These are phyloP conservation scores for Spergularia bocconei DNA, from an alignment of 148 eudicot species.

Conservation along the genomic window DNA sequence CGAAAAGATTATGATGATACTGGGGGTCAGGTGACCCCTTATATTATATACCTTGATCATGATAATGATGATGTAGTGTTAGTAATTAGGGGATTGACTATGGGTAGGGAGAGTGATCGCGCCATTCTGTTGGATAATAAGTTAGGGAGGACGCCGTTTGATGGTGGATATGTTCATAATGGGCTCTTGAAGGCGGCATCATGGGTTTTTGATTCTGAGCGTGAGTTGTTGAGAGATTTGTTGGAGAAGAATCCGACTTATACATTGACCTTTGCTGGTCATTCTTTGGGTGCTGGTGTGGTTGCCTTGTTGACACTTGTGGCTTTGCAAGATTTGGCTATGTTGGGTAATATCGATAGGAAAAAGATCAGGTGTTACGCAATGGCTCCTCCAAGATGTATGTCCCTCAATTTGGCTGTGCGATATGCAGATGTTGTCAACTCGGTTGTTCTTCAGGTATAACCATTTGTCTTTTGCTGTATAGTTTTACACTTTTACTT, in stretches of 20 bases:
- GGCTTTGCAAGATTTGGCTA: conserved; percentile 59
- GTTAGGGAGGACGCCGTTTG: conserved; percentile 69
- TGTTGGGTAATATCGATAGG: conserved; percentile 70
- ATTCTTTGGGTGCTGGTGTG: conserved; percentile 94
- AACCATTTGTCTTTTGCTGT: not conserved
- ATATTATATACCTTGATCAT: conserved; percentile 80
- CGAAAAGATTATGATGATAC: conserved; percentile 61
- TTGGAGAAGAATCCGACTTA: conserved; percentile 57
- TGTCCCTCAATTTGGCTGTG: conserved; percentile 91
- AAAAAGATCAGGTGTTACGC: conserved; percentile 82
- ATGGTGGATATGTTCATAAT: conserved; percentile 95
- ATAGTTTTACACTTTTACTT: not conserved
- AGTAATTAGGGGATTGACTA: conserved; percentile 73
- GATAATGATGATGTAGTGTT: conserved; percentile 68
- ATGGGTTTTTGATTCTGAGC: conserved; percentile 71
- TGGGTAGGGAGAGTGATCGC: conserved; percentile 81
- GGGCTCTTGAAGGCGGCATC: conserved; percentile 81
- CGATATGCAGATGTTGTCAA: conserved; percentile 92
- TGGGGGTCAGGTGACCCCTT: conserved; percentile 66
- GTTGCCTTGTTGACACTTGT: conserved; percentile 67
- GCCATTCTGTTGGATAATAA: conserved; percentile 76
- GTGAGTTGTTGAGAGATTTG: conserved; percentile 57
- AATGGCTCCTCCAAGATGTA: conserved; percentile 90
- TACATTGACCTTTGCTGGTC: conserved; percentile 89
- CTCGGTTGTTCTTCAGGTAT: conserved; percentile 94